Evolutionary conservation across 768 basidiomycete species (phyloP).

Genomic region (Suillus alpinus): DNA sequence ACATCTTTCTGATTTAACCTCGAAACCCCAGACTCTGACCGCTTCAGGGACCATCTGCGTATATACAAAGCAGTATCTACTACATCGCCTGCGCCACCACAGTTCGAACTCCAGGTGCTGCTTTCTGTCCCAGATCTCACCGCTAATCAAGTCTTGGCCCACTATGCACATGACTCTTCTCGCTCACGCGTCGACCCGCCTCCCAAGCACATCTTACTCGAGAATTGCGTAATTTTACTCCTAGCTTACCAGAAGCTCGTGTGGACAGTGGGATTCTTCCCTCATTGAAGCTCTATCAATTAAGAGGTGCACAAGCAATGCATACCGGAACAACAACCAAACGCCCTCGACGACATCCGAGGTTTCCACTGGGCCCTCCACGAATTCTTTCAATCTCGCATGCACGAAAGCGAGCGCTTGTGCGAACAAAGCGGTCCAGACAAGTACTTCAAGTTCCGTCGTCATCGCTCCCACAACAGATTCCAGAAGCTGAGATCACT

Average conservation of each 20-base stretch:
- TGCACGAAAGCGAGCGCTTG: conserved; percentile 38
- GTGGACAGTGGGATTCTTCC: too few species aligned
- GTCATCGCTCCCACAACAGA: conserved; percentile 9
- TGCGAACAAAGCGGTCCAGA: conserved; percentile 50
- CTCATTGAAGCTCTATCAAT: too few species aligned
- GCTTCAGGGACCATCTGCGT: conserved; percentile 59
- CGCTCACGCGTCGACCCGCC: too few species aligned
- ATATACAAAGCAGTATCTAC: conserved; percentile 59
- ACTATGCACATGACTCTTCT: conserved; percentile 39
- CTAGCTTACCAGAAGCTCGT: too few species aligned
- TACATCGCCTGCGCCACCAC: conserved; percentile 33
- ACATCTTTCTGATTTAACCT: conserved; percentile 63
- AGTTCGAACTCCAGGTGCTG: conserved; percentile 68
- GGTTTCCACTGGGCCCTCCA: too few species aligned
- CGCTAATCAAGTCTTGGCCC: conserved; percentile 71
- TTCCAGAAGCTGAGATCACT: not conserved
- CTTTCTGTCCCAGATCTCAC: conserved; percentile 66
- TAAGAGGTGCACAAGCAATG: too few species aligned
- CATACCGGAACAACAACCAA: too few species aligned
- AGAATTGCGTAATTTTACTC: too few species aligned
- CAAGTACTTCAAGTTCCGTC: conserved; percentile 42
- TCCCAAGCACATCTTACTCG: too few species aligned
- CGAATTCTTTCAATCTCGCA: too few species aligned
- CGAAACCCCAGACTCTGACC: conserved; percentile 70
- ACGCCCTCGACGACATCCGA: too few species aligned